Conservation (phyloP, 352 stramenopile genomes). For the Globisporangium acanthophoron region DNA sequence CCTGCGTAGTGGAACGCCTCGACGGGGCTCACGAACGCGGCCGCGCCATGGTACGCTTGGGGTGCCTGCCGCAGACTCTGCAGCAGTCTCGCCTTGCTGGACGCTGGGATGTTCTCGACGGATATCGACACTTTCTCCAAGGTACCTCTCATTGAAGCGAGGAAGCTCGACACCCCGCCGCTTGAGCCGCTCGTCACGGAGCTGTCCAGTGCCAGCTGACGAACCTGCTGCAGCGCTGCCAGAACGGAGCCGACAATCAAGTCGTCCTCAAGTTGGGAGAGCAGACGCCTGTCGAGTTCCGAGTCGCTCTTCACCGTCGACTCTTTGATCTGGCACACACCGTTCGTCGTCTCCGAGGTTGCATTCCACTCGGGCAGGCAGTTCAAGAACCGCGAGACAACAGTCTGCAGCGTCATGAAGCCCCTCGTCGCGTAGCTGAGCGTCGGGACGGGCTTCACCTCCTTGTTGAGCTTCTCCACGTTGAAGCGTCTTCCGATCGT, state of each 20-base stretch:
- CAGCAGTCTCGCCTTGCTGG: constrained; percentile 34
- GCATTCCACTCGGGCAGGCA: constrained; percentile 56
- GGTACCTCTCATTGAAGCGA: constrained; percentile 4
- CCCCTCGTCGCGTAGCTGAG: constrained; percentile 50
- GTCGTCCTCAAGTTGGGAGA: constrained; percentile 44
- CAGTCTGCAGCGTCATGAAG: constrained; percentile 73
- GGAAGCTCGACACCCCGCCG: neutral
- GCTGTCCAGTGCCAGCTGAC: neutral
- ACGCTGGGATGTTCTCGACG: constrained; percentile 7
- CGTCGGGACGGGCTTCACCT: constrained; percentile 18
- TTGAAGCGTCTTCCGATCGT: constrained; percentile 19
- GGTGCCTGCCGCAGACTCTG: constrained; percentile 48
- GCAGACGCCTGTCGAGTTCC: constrained; percentile 29
- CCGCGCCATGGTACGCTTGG: constrained; percentile 47
- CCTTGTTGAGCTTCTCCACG: constrained; percentile 17
- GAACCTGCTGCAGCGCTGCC: constrained; percentile 4
- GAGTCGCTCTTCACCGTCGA: constrained; percentile 21
- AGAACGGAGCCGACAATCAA: constrained; percentile 46
- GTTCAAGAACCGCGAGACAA: constrained; percentile 58
- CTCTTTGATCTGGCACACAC: constrained; percentile 37
- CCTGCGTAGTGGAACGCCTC: constrained; percentile 44
- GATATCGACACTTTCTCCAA: constrained; percentile 15
- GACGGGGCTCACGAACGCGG: constrained; percentile 43
- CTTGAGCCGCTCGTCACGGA: neutral
- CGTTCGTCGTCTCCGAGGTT: constrained; percentile 17